phyloP scores from a whole-genome alignment of 1,284 basidiomycete genomes.

The Xerocomus amazonicus region DNA sequence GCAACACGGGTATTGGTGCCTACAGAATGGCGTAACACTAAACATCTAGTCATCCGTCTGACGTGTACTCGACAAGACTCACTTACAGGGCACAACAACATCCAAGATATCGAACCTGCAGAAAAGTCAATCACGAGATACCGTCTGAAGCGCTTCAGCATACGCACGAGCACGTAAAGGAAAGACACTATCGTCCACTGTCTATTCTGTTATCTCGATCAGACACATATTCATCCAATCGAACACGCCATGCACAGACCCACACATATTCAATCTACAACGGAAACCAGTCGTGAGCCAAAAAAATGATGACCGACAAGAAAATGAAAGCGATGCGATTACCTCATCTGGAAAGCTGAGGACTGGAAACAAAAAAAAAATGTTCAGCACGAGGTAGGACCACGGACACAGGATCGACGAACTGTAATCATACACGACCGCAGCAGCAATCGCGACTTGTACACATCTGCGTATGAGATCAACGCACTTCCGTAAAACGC shows the following conservation, averaged over 20 bases:
- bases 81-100: constrained; percentile 1
- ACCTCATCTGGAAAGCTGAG: background rate
- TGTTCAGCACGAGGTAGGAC: too few species aligned
- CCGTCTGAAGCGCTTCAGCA: background rate
- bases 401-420: background rate
- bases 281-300: background rate
- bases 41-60: background rate
- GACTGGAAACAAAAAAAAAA: background rate
- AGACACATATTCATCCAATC: background rate
- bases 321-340: background rate
- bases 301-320: background rate
- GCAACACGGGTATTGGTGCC: background rate
- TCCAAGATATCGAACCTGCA: constrained; percentile 2
- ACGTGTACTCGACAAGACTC: background rate
- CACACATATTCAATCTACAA: background rate
- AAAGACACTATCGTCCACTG: background rate
- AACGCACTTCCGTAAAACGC: background rate
- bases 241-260: background rate
- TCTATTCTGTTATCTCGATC: background rate
- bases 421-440: background rate
- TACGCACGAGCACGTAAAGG: background rate
- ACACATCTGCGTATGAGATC: background rate
- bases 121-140: background rate
- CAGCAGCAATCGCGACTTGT: background rate
- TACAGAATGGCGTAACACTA: background rate